These are phyloP conservation scores for Colletotrichum destructivum DNA, from an alignment of 2,329 filamentous ascomycete species.

Conservation along the genomic window DNA sequence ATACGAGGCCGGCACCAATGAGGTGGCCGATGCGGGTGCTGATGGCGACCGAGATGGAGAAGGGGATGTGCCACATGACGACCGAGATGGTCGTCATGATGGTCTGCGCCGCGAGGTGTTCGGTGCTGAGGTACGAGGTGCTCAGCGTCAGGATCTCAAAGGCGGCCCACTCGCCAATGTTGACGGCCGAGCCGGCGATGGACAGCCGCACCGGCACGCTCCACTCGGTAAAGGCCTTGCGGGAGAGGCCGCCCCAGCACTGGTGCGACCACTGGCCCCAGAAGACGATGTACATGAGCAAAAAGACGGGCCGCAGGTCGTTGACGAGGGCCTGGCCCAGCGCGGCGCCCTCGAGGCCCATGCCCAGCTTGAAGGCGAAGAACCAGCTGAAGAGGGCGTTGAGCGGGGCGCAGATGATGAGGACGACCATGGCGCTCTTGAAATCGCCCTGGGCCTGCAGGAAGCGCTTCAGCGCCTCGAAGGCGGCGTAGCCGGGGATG, in stretches of 20 bases:
- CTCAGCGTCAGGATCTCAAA: constrained; percentile 61
- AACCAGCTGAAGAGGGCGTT: constrained; percentile 66
- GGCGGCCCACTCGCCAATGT: constrained; percentile 59
- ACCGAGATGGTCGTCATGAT: constrained; percentile 58
- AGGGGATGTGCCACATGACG: constrained; percentile 60
- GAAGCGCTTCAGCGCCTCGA: constrained; percentile 69
- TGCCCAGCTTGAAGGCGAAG: constrained; percentile 58
- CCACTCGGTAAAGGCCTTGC: constrained; percentile 55
- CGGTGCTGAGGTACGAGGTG: constrained; percentile 60
- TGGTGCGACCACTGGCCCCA: constrained; percentile 57
- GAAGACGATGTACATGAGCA: constrained; percentile 62
- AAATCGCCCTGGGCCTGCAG: constrained; percentile 70
- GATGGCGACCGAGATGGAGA: constrained; percentile 58
- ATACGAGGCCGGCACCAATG: constrained; percentile 55
- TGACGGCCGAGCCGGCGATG: constrained; percentile 56
- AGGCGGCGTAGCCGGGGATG: constrained; percentile 67
- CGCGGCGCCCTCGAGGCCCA: constrained; percentile 67
- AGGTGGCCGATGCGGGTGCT: constrained; percentile 60
- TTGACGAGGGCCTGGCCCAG: constrained; percentile 65
- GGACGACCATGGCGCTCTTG: constrained; percentile 62
- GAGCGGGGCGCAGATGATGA: constrained; percentile 62
- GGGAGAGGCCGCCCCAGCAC: constrained; percentile 62
- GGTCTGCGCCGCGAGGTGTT: constrained; percentile 59
- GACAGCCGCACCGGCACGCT: constrained; percentile 57
- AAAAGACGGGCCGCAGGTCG: constrained; percentile 62